phyloP scores from a whole-genome alignment of 257 asterid genomes.

The Ocimum tenuiflorum region DNA sequence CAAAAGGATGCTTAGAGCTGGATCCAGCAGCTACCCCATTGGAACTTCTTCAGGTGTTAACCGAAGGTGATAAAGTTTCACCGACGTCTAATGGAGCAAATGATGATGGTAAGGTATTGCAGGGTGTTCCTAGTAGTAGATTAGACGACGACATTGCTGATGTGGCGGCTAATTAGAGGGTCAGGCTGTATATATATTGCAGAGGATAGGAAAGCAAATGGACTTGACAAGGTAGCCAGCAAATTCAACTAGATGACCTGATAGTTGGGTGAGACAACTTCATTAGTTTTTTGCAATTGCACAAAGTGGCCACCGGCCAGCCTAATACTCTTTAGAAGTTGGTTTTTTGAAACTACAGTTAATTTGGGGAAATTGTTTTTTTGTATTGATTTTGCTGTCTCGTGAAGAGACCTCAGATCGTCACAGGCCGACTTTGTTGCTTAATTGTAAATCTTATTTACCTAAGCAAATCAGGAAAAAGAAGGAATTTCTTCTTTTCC shows the following conservation, averaged over 20 bases:
- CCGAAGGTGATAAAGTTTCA: conserved; percentile 23
- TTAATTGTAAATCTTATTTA: conserved; percentile 15
- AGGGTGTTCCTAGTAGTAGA: conserved; percentile 21
- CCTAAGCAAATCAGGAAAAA: conserved; percentile 1
- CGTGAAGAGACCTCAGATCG: neutral
- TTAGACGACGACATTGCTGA: conserved; percentile 20
- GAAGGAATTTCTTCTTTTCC: conserved; percentile 2
- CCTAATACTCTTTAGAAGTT: neutral
- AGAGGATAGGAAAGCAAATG: conserved; percentile 9
- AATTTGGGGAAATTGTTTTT: conserved; percentile 7
- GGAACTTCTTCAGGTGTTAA: conserved; percentile 52
- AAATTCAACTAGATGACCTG: neutral
- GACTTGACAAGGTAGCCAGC: neutral
- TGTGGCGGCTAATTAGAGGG: conserved; percentile 4
- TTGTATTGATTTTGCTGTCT: conserved; percentile 6
- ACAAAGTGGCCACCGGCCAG: neutral
- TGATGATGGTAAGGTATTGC: conserved; percentile 15
- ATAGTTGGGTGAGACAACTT: neutral
- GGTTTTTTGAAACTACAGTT: conserved; percentile 16
- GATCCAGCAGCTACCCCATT: conserved; percentile 80
- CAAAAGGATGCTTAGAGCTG: conserved; percentile 64
- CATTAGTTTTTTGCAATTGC: conserved; percentile 23
- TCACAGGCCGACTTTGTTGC: conserved; percentile 2
- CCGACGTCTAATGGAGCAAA: conserved; percentile 6
- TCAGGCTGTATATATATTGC: conserved; percentile 21